Conservation (phyloP, 208 protist species). For the Leishmania guyanensis region DNA sequence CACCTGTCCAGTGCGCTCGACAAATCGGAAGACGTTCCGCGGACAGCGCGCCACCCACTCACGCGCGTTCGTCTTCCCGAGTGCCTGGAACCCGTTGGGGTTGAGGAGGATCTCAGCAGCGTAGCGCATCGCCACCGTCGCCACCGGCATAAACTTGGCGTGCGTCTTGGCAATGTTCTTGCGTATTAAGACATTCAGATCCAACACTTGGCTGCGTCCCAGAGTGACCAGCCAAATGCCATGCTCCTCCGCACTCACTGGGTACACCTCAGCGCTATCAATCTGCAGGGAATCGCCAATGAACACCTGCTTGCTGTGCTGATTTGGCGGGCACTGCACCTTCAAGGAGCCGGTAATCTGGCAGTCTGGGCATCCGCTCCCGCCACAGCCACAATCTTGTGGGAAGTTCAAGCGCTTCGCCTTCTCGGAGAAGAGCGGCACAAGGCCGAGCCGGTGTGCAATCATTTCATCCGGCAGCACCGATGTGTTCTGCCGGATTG, state of each 20-base stretch:
- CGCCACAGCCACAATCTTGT: conserved; percentile 85
- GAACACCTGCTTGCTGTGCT: conserved; percentile 84
- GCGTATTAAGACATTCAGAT: conserved; percentile 77
- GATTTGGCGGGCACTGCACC: conserved; percentile 74
- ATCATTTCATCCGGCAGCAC: conserved; percentile 99
- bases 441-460: conserved; percentile 97
- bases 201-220: conserved; percentile 82
- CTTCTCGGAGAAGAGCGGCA: conserved; percentile 95
- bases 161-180: conserved; percentile 98
- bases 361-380: conserved; percentile 81
- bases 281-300: conserved; percentile 79
- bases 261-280: conserved; percentile 78
- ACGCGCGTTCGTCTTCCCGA: conserved; percentile 67
- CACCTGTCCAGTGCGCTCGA: conserved; percentile 65
- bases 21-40: conserved; percentile 83
- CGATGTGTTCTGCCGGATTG: conserved; percentile 94
- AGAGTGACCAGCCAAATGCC: conserved; percentile 91
- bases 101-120: conserved; percentile 94
- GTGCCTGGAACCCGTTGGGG: conserved; percentile 67
- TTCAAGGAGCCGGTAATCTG: conserved; percentile 84
- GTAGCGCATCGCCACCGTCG: conserved; percentile 94
- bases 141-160: conserved; percentile 97
- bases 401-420: conserved; percentile 80
- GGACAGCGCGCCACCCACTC: conserved; percentile 92
- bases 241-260: conserved; percentile 79